Evolutionary conservation across 1,284 basidiomycete genomes (phyloP), one percentile per base, ranked within the genome.

Genomic region (Malassezia globosa): DNA sequence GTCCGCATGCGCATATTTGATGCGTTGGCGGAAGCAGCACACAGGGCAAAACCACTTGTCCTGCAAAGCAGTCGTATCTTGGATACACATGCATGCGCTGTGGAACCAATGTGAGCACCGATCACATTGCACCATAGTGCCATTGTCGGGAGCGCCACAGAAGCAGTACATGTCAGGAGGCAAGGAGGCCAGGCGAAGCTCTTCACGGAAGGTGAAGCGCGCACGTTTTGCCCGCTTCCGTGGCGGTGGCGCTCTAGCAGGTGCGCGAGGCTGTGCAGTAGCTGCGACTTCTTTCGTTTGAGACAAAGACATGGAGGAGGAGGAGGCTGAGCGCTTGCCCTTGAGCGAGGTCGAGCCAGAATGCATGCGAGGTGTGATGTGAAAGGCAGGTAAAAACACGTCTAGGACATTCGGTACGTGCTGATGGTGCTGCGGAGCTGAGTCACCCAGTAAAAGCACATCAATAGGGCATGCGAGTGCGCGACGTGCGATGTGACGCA

Each of bases 51-150:
- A 60, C 66, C 66, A 72, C 43, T 64, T 57, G 39, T 59, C 54
- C 21, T 55, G 56, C 19, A 60, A 51, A 14, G 61, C 58, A 19
- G 51, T 48, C 13, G 55, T 53, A 14, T 65, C 57, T n/a, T 52
- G 54, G 26, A 70, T 58, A 35, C 58, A 48, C 18, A 71, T 59
- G 46, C 69, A 72, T 19, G 59, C 47, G 16, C 51, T 62, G 54
- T 72, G 69, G 54, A 68, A 72, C 66, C 69, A 71, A 24, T 61
- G 59, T 47, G 56, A 54, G 54, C 69, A 72, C 33, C 66, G 58
- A 47, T 71, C 64, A 54, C 69, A 72, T n/a, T 59, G 57, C 29
- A 71, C 62, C 66, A 70, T 69, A 33, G 56, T 55, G 23, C 56
- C 64, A 33, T 60, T 58, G 35, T 67, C 60, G 7, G 60, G 51